These are phyloP conservation scores for Micromonas pusilla DNA, from an alignment of 139 green algal genomes.

Conservation along the genomic window DNA sequence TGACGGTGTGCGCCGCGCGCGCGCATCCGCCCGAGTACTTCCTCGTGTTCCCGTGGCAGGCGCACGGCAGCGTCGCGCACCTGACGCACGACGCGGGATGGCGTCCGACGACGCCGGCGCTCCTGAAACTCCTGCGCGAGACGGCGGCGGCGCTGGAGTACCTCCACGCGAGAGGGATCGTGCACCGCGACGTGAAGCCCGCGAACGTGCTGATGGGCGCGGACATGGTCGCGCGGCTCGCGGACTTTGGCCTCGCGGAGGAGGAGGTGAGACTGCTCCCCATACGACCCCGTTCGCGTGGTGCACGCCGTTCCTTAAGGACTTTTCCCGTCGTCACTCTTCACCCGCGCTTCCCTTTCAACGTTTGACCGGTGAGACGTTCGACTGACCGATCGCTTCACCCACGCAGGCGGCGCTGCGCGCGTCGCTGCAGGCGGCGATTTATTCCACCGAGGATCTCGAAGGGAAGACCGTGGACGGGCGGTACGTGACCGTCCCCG, in stretches of 20 bases:
- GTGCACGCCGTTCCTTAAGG: too few species aligned
- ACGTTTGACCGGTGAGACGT: too few species aligned
- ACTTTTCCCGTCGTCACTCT: too few species aligned
- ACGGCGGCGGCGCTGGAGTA: neutral
- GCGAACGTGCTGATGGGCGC: conserved; percentile 11
- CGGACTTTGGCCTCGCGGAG: conserved; percentile 20
- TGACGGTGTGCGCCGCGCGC: neutral
- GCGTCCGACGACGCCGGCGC: neutral
- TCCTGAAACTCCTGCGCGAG: neutral
- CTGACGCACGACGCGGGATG: conserved; percentile 5
- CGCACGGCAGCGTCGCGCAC: neutral
- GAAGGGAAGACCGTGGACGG: neutral
- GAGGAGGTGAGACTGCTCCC: too few species aligned
- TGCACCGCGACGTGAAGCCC: conserved; percentile 25
- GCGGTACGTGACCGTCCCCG: neutral
- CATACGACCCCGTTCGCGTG: too few species aligned
- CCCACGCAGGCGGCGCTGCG: too few species aligned
- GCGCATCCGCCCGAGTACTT: conserved; percentile 10
- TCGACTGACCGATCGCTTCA: too few species aligned
- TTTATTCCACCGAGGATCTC: conserved; percentile 11
- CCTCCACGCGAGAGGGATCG: conserved; percentile 8
- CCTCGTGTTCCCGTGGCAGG: neutral
- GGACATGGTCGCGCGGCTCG: neutral
- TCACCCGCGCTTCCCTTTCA: too few species aligned
- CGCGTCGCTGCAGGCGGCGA: neutral